Conservation (phyloP, 108 stramenopile species). For the Pseudonitzschia multistriata region DNA sequence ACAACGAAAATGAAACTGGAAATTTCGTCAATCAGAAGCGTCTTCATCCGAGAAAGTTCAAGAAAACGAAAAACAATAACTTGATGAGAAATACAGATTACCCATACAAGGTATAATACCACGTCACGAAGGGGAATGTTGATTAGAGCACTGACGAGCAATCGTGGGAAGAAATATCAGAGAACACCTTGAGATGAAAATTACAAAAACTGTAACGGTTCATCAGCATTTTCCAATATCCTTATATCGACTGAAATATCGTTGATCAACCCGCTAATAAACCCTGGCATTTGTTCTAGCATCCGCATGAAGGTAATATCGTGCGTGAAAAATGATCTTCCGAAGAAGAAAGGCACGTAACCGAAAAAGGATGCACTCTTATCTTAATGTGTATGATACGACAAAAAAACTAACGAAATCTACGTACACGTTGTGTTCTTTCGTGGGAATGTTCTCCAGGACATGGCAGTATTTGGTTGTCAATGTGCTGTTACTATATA, state of each 20-base stretch:
- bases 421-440: not conserved
- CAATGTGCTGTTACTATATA: too few species aligned
- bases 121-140: conserved; percentile 18
- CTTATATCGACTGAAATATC: conserved; percentile 6
- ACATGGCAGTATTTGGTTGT: too few species aligned
- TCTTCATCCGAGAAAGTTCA: too few species aligned
- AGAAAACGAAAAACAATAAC: not conserved
- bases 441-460: not conserved
- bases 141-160: conserved; percentile 33
- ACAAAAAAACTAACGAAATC: not conserved
- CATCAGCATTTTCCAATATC: conserved; percentile 20
- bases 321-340: conserved; percentile 16
- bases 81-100: not conserved
- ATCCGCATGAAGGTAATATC: conserved; percentile 37
- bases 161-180: conserved; percentile 24
- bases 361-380: conserved; percentile 39
- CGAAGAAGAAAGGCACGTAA: conserved; percentile 15
- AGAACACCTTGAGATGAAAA: conserved; percentile 10
- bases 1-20: too few species aligned
- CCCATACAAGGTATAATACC: too few species aligned
- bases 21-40: too few species aligned
- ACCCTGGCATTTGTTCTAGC: conserved; percentile 26
- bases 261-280: conserved; percentile 33
- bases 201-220: conserved; percentile 31
- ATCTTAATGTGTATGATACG: not conserved